Evolutionary conservation across 2,329 filamentous ascomycete genomes (phyloP), one percentile per base, ranked within the genome.

Genomic region (Gnomoniopsis sp.): DNA sequence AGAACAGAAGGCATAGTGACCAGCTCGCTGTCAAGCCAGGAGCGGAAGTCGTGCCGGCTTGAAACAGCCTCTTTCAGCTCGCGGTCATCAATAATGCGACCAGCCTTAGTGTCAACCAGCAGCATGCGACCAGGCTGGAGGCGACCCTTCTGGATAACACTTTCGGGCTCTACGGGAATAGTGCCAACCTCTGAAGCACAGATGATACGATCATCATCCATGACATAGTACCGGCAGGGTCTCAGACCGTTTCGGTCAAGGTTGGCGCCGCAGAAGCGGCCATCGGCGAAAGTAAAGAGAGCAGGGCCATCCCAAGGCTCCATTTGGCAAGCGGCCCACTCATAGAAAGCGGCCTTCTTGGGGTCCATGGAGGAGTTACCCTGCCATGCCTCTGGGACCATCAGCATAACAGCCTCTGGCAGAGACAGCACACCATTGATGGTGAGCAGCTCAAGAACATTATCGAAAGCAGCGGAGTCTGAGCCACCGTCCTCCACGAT

Each of bases 291-390:
- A 7, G 93, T 97, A 80, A 98, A 98, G 34, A 98, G 85, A 57
- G 93, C 93, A 36, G 93, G 93, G 19, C 93, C 93, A 75, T 98
- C 93, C 93, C 93, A 98, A 17, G 93, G 93, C 79, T 98, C 93
- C 93, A 98, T 98, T 81, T 96, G 90, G 75, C 93, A 98, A 65
- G 92, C 93, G 69, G 93, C 93, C 92, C 93, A 98, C 74, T 98
- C 93, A 77, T 98, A 98, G 77, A 97, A 98, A 53, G 93, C 93
- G 60, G 93, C 90, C 79, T 98, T 98, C 70, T 91, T 90, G 58
- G 92, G 91, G 68, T 97, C 93, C 89, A 98, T 96, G 61, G 87
- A 81, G 41, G 87, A 80, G 74, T 97, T 97, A 62, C 93, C 93
- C 76, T 98, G 92, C 93, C 93, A 98, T 61, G 93, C 93, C 77